Percentiles rank a stretch among this genome's conserved stretches.
These are phyloP conservation scores for Gynochthodes officinalis DNA, from an alignment of 257 asterid species.

Conservation along the genomic window DNA sequence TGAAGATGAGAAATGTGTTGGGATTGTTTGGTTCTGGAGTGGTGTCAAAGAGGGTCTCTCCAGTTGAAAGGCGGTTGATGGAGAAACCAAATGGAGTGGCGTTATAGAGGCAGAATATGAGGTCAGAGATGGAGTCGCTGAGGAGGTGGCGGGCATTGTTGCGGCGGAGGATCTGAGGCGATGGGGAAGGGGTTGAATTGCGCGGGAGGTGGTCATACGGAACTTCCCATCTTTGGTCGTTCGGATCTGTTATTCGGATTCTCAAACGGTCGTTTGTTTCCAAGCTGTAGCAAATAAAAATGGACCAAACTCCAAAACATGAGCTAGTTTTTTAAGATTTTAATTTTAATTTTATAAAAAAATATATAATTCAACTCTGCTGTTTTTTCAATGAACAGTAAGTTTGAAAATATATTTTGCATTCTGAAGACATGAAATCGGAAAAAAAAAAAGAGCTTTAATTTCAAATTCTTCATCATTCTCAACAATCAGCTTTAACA, in stretches of 20 bases:
- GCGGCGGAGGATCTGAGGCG: not conserved
- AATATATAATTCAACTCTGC: too few relatives aligned
- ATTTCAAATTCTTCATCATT: not conserved
- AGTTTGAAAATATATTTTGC: too few relatives aligned
- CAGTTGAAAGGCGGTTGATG: conserved; percentile 32
- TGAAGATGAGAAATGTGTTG: conserved; percentile 37
- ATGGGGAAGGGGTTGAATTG: not conserved
- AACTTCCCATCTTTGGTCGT: conserved; percentile 41
- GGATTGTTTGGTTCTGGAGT: conserved; percentile 21
- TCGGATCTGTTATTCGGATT: conserved; percentile 36
- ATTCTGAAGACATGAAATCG: too few relatives aligned
- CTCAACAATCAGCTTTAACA: not conserved
- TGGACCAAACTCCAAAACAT: not conserved
- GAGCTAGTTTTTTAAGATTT: too few relatives aligned
- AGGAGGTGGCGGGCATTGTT: conserved; percentile 10
- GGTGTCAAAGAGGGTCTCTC: conserved; percentile 39
- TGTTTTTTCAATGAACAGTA: too few relatives aligned
- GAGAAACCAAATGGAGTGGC: conserved; percentile 41
- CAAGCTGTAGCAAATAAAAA: conserved; percentile 15
- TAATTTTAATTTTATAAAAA: too few relatives aligned
- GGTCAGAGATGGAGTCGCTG: conserved; percentile 29
- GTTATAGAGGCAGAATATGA: conserved; percentile 31
- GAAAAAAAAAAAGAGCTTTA: not conserved
- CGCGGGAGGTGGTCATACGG: conserved; percentile 36
- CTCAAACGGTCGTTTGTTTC: conserved; percentile 34